phyloP scores from a whole-genome alignment of 257 asterid genomes.

The Solanum pinnatisectum region DNA sequence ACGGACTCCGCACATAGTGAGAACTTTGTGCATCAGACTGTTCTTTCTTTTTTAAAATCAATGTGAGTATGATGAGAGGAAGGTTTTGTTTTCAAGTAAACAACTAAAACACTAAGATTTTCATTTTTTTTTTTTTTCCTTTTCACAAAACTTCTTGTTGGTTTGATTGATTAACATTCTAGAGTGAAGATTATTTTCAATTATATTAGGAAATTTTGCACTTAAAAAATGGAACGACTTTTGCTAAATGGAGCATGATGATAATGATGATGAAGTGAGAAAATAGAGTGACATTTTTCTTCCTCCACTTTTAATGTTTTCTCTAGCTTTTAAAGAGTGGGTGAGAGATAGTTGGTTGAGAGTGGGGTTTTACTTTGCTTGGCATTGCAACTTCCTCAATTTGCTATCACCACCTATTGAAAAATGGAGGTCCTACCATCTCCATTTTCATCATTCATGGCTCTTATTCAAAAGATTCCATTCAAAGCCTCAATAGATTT shows the following conservation, averaged over 20 bases:
- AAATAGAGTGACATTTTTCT: background rate
- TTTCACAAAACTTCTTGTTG: background rate
- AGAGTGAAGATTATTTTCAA: background rate
- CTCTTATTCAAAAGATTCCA: background rate
- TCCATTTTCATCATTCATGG: conserved; percentile 5
- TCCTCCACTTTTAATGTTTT: background rate
- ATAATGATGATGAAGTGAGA: conserved; percentile 20
- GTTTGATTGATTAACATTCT: background rate
- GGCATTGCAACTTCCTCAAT: conserved; percentile 42
- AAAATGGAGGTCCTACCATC: conserved; percentile 33
- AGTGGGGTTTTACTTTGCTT: conserved; percentile 38
- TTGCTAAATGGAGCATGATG: background rate
- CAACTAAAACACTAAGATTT: background rate
- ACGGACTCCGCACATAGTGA: rapidly evolving
- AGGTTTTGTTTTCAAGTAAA: background rate
- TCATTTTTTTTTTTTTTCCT: background rate
- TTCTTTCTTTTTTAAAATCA: too few species aligned
- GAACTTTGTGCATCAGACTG: background rate
- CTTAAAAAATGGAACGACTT: background rate
- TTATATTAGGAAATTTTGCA: background rate
- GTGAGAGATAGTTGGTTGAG: conserved; percentile 22
- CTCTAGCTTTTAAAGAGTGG: background rate
- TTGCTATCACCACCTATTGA: conserved; percentile 21
- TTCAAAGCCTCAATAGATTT: background rate
- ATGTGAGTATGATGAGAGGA: background rate